Evolutionary conservation across 2,329 filamentous ascomycete species (phyloP).

Genomic region (Cladosporium sp.): DNA sequence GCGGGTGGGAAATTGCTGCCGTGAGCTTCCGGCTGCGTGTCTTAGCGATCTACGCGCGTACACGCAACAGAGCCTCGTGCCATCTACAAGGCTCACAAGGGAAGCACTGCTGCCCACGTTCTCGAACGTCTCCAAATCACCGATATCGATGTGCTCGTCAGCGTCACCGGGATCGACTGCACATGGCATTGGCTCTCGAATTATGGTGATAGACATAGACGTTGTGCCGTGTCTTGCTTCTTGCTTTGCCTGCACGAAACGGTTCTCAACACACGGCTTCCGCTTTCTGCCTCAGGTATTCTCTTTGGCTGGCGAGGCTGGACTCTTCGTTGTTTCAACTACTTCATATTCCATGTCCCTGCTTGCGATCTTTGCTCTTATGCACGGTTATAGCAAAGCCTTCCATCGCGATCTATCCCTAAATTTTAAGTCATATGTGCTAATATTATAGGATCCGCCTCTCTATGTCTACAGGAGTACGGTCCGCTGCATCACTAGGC

Average conservation of each 20-base stretch:
- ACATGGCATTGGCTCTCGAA: background rate
- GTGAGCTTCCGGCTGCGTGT: background rate
- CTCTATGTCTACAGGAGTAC: too few species aligned
- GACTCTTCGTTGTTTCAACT: background rate
- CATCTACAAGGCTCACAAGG: too few species aligned
- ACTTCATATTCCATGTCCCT: background rate
- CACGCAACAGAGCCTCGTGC: background rate
- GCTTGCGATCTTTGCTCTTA: background rate
- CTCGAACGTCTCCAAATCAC: background rate
- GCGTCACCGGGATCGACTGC: background rate
- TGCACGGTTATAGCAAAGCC: background rate
- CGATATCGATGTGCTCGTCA: background rate
- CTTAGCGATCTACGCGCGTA: background rate
- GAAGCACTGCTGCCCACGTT: too few species aligned
- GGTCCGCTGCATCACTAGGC: too few species aligned
- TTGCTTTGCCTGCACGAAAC: background rate
- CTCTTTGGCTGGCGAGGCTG: background rate
- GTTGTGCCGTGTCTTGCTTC: background rate
- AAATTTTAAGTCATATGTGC: too few species aligned
- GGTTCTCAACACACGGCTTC: background rate
- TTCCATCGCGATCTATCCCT: too few species aligned
- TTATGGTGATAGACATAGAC: background rate
- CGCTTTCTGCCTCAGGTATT: background rate
- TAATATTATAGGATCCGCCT: too few species aligned
- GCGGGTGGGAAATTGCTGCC: background rate